Evolutionary conservation across 78 protist species (phyloP).

Genomic region (Tieghemostelium lacteum): DNA sequence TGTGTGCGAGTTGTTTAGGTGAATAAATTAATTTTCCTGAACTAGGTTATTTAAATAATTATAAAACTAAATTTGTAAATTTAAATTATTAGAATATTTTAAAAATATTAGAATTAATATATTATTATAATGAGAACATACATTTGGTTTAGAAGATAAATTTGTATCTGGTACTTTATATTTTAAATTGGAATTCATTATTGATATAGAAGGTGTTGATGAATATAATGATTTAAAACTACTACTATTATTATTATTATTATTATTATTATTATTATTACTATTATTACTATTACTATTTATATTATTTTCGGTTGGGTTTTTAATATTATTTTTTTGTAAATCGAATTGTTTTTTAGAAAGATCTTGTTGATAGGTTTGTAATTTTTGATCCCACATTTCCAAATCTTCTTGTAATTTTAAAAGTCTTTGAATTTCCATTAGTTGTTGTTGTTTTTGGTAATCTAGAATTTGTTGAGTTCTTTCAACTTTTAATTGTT

Average conservation of each 20-base stretch:
- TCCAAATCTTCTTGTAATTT: slow-evolving; percentile 49
- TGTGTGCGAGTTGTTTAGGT: background rate
- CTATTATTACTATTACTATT: too few species aligned
- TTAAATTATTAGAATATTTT: background rate
- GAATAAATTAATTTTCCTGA: background rate
- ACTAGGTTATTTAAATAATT: background rate
- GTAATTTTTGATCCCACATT: background rate
- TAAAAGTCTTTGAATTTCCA: slow-evolving; percentile 30
- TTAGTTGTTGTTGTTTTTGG: slow-evolving; percentile 55
- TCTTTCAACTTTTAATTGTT: slow-evolving; percentile 22
- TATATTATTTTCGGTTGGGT: too few species aligned
- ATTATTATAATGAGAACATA: too few species aligned
- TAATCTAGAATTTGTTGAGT: slow-evolving; percentile 55
- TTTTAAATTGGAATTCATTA: background rate
- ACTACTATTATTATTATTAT: too few species aligned
- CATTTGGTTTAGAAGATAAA: background rate
- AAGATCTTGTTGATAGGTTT: slow-evolving; percentile 28
- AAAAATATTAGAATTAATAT: too few species aligned
- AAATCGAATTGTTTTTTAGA: background rate
- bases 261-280: too few species aligned
- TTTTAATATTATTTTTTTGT: too few species aligned
- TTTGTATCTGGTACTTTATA: background rate
- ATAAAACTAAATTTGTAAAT: too few species aligned
- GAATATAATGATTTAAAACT: too few species aligned
- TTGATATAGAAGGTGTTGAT: background rate